phyloP scores from a whole-genome alignment of 2,329 filamentous ascomycete genomes.

The Fusarium sp. region DNA sequence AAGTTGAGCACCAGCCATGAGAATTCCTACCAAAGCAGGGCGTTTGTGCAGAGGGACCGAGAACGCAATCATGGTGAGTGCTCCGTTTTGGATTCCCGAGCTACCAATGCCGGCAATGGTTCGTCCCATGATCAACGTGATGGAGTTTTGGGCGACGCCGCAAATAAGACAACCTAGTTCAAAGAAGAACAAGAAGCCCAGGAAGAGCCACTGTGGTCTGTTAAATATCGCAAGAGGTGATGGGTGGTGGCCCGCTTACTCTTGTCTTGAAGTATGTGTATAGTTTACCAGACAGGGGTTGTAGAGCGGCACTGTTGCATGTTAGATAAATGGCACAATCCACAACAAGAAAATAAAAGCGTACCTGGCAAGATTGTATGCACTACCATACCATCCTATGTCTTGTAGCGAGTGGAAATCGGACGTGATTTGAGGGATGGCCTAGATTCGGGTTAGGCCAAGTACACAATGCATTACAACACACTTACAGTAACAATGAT shows the following conservation, averaged over 20 bases:
- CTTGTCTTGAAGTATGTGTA: constrained; percentile 53
- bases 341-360: too few species aligned
- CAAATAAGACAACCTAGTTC: constrained; percentile 60
- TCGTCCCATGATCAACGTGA: constrained; percentile 62
- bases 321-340: constrained; percentile 30
- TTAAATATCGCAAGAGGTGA: constrained; percentile 39
- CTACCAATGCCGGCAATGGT: constrained; percentile 61
- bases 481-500: constrained; percentile 62
- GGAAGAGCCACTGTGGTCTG: constrained; percentile 41
- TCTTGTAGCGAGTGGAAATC: constrained; percentile 63
- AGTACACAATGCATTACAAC: background rate
- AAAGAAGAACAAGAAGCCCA: constrained; percentile 47
- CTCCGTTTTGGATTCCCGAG: constrained; percentile 56
- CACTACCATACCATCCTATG: constrained; percentile 67
- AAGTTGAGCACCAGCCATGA: constrained; percentile 53
- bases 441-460: constrained; percentile 41
- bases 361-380: constrained; percentile 59
- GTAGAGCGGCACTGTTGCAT: constrained; percentile 56
- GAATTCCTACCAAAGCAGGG: constrained; percentile 44
- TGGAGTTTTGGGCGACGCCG: constrained; percentile 56
- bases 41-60: constrained; percentile 44
- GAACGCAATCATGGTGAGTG: constrained; percentile 48
- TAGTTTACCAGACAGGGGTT: constrained; percentile 64
- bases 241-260: constrained; percentile 45
- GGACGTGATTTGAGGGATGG: constrained; percentile 62